phyloP scores from a whole-genome alignment of 2,329 filamentous ascomycete species.

The Alternaria arbusti region DNA sequence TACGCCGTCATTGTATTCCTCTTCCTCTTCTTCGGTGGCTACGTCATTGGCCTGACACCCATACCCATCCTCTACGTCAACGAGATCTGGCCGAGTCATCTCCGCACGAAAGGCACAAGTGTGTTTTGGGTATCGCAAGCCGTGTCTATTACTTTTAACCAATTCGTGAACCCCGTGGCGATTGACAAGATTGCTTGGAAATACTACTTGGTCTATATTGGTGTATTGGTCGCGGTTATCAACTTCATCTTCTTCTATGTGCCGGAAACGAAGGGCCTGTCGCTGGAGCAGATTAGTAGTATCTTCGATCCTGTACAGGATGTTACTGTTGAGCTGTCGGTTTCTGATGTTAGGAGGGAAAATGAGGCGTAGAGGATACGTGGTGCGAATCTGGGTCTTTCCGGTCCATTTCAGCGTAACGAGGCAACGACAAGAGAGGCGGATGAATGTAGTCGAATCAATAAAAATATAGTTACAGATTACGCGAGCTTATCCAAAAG shows the following conservation, averaged over 20 bases:
- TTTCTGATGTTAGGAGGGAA: background rate
- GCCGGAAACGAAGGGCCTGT: slow-evolving; percentile 25
- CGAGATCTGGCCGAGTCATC: slow-evolving; percentile 44
- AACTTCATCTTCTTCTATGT: slow-evolving; percentile 20
- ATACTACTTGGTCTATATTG: slow-evolving; percentile 34
- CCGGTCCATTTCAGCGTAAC: no score
- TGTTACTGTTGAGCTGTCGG: background rate
- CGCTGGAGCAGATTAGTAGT: slow-evolving; percentile 19
- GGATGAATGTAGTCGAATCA: no score
- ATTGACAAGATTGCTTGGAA: slow-evolving; percentile 28
- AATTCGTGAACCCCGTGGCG: slow-evolving; percentile 29
- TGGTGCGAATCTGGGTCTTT: no score
- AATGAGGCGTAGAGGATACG: background rate
- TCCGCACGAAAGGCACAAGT: slow-evolving; percentile 28
- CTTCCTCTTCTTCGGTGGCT: slow-evolving; percentile 25
- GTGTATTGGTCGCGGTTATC: slow-evolving; percentile 16
- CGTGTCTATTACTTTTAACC: slow-evolving; percentile 21
- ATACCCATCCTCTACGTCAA: slow-evolving; percentile 42
- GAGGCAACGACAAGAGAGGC: no score
- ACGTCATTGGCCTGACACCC: slow-evolving; percentile 45
- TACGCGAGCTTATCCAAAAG: no score
- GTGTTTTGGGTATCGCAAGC: slow-evolving; percentile 25
- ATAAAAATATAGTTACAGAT: no score
- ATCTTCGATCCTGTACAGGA: slow-evolving; percentile 16
- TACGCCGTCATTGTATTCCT: slow-evolving; percentile 26